Evolutionary conservation across 2,329 filamentous ascomycete genomes (phyloP).

Genomic region (Waltergamsia citrina): DNA sequence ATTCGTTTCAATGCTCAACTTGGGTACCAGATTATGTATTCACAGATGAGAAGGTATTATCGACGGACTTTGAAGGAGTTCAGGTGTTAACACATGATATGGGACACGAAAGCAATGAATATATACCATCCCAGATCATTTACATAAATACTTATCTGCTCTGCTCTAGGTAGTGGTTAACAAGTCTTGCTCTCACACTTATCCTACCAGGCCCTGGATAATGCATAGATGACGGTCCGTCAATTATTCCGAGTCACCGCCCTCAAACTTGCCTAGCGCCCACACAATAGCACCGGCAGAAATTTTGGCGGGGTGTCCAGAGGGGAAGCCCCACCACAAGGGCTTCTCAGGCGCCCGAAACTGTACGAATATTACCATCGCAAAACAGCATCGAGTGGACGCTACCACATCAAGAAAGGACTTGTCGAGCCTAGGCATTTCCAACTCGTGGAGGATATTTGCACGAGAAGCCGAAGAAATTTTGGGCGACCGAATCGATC

Average conservation of each 20-base stretch:
- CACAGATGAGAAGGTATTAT: too few relatives aligned
- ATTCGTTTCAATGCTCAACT: too few relatives aligned
- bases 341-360: constrained; percentile 24
- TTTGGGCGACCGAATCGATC: constrained; percentile 1
- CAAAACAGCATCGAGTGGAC: constrained; percentile 1
- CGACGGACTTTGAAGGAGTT: too few relatives aligned
- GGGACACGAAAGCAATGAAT: too few relatives aligned
- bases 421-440: too few relatives aligned
- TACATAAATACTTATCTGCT: too few relatives aligned
- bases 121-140: too few relatives aligned
- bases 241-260: constrained; percentile 19
- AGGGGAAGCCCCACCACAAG: constrained; percentile 23
- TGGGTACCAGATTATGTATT: too few relatives aligned
- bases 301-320: constrained; percentile 26
- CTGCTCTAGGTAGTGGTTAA: too few relatives aligned
- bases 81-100: background rate
- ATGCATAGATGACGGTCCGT: constrained; percentile 6
- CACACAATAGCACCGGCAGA: constrained; percentile 25
- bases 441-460: too few relatives aligned
- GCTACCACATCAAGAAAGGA: background rate
- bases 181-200: too few relatives aligned
- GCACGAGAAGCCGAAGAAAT: background rate
- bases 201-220: too few relatives aligned
- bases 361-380: constrained; percentile 10
- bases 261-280: constrained; percentile 26